A percentile compares a stretch with the other conserved stretches of the same genome.
These are phyloP conservation scores for Claviceps pazoutovae DNA, from an alignment of 2,329 filamentous ascomycete genomes.

Conservation along the genomic window DNA sequence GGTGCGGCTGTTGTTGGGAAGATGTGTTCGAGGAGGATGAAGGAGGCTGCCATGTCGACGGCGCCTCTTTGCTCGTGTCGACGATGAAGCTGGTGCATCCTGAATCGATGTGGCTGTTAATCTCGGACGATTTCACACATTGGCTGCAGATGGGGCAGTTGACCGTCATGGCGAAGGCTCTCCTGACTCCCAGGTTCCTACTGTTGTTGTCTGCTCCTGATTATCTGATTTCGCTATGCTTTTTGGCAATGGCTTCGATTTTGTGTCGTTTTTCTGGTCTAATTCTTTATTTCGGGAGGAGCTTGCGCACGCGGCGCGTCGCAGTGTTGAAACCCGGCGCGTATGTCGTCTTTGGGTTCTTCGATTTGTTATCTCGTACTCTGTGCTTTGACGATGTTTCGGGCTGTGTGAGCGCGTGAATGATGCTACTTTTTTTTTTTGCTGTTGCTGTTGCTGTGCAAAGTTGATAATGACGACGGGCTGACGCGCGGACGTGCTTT, in stretches of 20 bases:
- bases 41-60: constrained; percentile 10
- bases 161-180: constrained; percentile 30
- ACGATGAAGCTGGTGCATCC: constrained; percentile 56
- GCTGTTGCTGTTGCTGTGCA: too few relatives aligned
- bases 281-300: not conserved
- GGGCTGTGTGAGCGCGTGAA: too few relatives aligned
- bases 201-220: not conserved
- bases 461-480: too few relatives aligned
- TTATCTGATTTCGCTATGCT: not conserved
- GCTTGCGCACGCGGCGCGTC: too few relatives aligned
- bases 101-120: constrained; percentile 87
- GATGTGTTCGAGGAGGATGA: constrained; percentile 5
- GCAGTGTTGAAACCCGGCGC: too few relatives aligned
- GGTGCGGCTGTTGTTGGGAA: constrained; percentile 20
- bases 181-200: too few relatives aligned
- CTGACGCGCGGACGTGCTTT: too few relatives aligned
- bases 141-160: constrained; percentile 73
- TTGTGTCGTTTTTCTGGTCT: not conserved
- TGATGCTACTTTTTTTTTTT: too few relatives aligned
- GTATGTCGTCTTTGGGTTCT: too few relatives aligned
- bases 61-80: constrained; percentile 25
- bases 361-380: too few relatives aligned
- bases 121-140: constrained; percentile 55
- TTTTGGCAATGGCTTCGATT: not conserved
- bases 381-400: too few relatives aligned